These are phyloP conservation scores for Glycine tomentella DNA, from an alignment of 306 rosid genomes.

Conservation along the genomic window DNA sequence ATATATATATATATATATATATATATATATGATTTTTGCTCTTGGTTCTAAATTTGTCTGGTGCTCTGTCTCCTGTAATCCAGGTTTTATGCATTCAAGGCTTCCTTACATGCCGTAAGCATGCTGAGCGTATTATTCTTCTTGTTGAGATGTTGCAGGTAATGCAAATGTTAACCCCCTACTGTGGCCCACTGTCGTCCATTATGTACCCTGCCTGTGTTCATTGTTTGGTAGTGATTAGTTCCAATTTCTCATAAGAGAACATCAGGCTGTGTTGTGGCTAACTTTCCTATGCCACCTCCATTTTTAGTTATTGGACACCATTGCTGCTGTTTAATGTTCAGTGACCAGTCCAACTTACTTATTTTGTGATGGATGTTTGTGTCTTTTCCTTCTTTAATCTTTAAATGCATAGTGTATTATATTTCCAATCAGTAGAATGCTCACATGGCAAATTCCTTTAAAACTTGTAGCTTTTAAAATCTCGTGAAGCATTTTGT, in stretches of 20 bases:
- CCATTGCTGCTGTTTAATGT: slow-evolving; percentile 26
- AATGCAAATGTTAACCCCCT: slow-evolving; percentile 38
- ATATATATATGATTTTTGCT: slow-evolving; percentile 8
- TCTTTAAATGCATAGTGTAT: neutral
- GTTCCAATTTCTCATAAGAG: slow-evolving; percentile 20
- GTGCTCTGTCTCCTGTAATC: slow-evolving; percentile 37
- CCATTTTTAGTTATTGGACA: neutral
- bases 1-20: neutral
- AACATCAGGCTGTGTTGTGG: slow-evolving; percentile 13
- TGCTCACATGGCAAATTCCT: neutral
- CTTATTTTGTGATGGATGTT: neutral
- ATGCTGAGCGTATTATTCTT: slow-evolving; percentile 94
- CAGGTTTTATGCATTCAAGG: slow-evolving; percentile 99
- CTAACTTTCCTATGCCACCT: neutral
- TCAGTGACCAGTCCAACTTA: slow-evolving; percentile 27
- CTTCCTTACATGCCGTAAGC: slow-evolving; percentile 98
- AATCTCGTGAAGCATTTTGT: slow-evolving; percentile 6
- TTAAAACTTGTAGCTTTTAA: neutral
- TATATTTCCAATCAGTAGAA: slow-evolving; percentile 13
- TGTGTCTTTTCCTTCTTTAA: slow-evolving; percentile 14
- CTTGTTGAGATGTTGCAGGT: slow-evolving; percentile 99
- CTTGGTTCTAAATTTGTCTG: slow-evolving; percentile 41
- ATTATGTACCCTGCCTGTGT: slow-evolving; percentile 27
- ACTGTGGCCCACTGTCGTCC: slow-evolving; percentile 6
- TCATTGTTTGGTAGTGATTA: slow-evolving; percentile 1